Conservation (phyloP, 257 asterid genomes). For the Nicotiana tomentosiformis region DNA sequence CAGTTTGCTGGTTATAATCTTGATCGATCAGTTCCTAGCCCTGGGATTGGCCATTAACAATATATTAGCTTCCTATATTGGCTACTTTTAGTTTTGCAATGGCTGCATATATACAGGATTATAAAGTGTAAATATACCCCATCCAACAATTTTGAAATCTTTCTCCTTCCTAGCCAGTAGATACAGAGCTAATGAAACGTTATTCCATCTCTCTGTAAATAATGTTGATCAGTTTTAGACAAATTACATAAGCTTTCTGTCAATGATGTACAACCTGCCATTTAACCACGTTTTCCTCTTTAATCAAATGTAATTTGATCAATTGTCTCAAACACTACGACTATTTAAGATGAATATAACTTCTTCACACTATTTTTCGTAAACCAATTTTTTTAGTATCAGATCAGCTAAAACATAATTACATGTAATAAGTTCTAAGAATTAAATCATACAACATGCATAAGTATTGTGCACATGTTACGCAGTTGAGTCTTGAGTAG, state of each 20-base stretch:
- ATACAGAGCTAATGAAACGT: background rate
- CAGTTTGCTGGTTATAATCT: background rate
- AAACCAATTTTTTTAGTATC: too few relatives aligned
- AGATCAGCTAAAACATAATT: too few relatives aligned
- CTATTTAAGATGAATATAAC: too few relatives aligned
- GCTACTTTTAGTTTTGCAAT: background rate
- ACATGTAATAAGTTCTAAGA: too few relatives aligned
- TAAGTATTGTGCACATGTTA: too few relatives aligned
- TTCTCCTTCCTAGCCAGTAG: background rate
- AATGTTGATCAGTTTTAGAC: background rate
- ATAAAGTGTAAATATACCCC: background rate
- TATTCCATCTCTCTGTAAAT: background rate
- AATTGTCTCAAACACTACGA: too few relatives aligned
- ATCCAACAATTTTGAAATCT: background rate
- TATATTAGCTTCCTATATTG: background rate
- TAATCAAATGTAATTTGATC: too few relatives aligned
- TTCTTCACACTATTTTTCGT: too few relatives aligned
- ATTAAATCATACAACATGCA: too few relatives aligned
- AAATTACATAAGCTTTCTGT: background rate
- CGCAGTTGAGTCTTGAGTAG: too few relatives aligned
- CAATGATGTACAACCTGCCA: background rate
- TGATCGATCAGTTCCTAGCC: slow-evolving; percentile 5
- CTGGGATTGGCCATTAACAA: slow-evolving; percentile 1
- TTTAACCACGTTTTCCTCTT: too few relatives aligned
- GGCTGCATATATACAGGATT: background rate